phyloP scores from a whole-genome alignment of 768 basidiomycete genomes.

The Lactarius psammicola region DNA sequence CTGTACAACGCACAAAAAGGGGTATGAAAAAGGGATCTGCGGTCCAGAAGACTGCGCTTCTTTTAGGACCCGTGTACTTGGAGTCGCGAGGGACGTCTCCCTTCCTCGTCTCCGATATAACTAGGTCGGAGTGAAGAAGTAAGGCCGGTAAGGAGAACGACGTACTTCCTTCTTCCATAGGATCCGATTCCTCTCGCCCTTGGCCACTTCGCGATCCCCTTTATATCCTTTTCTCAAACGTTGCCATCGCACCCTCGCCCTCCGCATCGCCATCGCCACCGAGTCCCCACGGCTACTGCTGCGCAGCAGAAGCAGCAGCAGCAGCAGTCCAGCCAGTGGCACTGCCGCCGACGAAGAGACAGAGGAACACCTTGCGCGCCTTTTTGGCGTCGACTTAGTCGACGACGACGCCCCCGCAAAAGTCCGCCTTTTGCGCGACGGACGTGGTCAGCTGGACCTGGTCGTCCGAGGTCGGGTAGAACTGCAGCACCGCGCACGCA shows the following conservation, averaged over 20 bases:
- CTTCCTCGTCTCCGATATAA: too few species aligned
- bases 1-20: too few species aligned
- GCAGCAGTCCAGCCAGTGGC: too few species aligned
- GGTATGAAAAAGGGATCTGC: too few species aligned
- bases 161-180: constrained; percentile 92
- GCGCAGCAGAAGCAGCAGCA: constrained; percentile 34
- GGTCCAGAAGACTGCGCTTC: too few species aligned
- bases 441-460: constrained; percentile 94
- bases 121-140: neutral
- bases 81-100: too few species aligned
- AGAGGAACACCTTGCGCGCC: constrained; percentile 91
- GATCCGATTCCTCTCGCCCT: constrained; percentile 83
- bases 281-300: constrained; percentile 71
- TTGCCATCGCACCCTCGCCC: constrained; percentile 52
- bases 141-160: too few species aligned
- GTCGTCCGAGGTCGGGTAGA: constrained; percentile 96
- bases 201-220: constrained; percentile 57
- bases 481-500: constrained; percentile 84
- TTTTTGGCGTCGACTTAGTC: constrained; percentile 98
- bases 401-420: constrained; percentile 93
- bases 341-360: constrained; percentile 85
- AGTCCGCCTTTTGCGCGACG: constrained; percentile 90
- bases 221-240: constrained; percentile 78
- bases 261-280: constrained; percentile 57
- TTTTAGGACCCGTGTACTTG: too few species aligned